Evolutionary conservation across 352 stramenopile species (phyloP).

Genomic region (Globisporangium nodosum): DNA sequence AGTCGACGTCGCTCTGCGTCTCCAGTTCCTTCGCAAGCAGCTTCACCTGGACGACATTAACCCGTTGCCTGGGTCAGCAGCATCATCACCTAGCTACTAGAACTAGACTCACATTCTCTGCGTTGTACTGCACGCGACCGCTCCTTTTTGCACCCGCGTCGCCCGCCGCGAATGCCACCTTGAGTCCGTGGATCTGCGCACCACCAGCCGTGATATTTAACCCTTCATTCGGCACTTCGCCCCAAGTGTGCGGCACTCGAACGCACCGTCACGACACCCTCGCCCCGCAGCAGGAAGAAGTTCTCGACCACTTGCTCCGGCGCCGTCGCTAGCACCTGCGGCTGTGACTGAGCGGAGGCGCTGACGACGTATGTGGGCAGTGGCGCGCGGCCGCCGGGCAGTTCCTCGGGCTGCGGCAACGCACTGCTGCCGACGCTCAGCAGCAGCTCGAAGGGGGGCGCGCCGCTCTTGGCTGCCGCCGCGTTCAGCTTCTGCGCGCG

Average conservation of each 20-base stretch:
- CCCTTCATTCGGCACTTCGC: neutral
- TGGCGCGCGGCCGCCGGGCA: conserved; percentile 33
- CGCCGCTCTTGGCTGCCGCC: conserved; percentile 26
- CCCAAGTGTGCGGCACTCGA: too few relatives aligned
- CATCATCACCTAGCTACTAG: neutral
- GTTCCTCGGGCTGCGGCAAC: conserved; percentile 48
- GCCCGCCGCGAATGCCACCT: conserved; percentile 22
- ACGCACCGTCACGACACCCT: conserved; percentile 36
- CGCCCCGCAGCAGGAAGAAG: conserved; percentile 41
- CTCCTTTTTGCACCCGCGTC: neutral
- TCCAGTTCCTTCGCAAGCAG: neutral
- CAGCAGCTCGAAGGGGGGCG: conserved; percentile 48
- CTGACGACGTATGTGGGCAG: conserved; percentile 61
- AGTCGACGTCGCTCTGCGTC: conserved; percentile 38
- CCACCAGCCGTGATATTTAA: neutral
- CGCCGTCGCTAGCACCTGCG: conserved; percentile 16
- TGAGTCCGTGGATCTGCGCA: conserved; percentile 16
- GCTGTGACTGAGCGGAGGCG: conserved; percentile 12
- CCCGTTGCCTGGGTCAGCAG: neutral
- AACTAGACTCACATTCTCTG: neutral
- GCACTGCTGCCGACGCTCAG: conserved; percentile 45
- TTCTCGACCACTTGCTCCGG: conserved; percentile 41
- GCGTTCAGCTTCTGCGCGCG: conserved; percentile 68
- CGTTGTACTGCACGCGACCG: neutral
- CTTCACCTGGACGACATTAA: conserved; percentile 18